Percentiles rank a stretch among this genome's conserved stretches.
These are phyloP conservation scores for Leishmania aethiopica DNA, from an alignment of 208 protist genomes.

Conservation along the genomic window DNA sequence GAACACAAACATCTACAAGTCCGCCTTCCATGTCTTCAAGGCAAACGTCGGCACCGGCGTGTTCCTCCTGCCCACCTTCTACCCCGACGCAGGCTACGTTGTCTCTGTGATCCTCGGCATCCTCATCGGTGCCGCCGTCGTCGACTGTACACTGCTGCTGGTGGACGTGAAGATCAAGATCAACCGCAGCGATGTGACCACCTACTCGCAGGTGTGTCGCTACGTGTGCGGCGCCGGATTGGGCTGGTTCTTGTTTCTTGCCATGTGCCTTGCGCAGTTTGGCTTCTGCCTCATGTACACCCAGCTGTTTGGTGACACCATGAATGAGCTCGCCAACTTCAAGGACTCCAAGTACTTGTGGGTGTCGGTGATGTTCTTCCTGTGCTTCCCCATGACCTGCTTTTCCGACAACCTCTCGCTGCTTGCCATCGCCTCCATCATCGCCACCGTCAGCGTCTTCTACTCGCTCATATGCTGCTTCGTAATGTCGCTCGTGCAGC, in stretches of 20 bases:
- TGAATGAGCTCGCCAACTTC: constrained; percentile 46
- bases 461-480: constrained; percentile 59
- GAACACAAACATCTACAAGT: constrained; percentile 72
- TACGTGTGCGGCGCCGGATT: constrained; percentile 56
- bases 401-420: constrained; percentile 66
- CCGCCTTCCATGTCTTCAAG: constrained; percentile 89
- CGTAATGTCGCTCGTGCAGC: constrained; percentile 22
- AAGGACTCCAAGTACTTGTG: constrained; percentile 53
- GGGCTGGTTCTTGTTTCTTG: constrained; percentile 65
- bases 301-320: constrained; percentile 60
- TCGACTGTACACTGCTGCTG: constrained; percentile 79
- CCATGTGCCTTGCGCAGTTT: constrained; percentile 81
- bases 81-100: constrained; percentile 74
- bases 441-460: constrained; percentile 67
- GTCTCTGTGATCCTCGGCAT: constrained; percentile 46
- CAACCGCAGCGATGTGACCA: constrained; percentile 56
- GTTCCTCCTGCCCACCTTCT: constrained; percentile 81
- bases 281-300: constrained; percentile 88
- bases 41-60: constrained; percentile 86
- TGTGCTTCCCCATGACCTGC: constrained; percentile 61
- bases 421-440: constrained; percentile 59
- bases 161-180: constrained; percentile 66
- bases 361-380: constrained; percentile 52
- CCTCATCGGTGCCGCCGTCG: constrained; percentile 53
- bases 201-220: constrained; percentile 72